Percentiles rank a stretch among this genome's conserved stretches.
Evolutionary conservation across 441 rosid genomes (phyloP).

Genomic region (Eutrema salsugineum): DNA sequence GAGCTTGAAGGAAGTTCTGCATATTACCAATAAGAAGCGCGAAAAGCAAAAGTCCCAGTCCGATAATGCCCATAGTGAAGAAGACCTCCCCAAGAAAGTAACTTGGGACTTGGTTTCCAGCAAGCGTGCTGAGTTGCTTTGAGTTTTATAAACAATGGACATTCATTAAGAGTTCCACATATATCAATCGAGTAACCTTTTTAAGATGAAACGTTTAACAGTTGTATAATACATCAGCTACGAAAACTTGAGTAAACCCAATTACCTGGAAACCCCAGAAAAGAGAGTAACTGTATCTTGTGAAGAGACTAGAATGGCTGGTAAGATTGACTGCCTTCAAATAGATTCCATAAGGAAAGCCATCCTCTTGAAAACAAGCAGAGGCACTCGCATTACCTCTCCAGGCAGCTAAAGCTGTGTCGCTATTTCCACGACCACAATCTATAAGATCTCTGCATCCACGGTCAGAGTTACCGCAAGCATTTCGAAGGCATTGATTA

Average conservation of each 20-base stretch:
- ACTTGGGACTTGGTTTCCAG: slow-evolving; percentile 85
- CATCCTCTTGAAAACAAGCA: slow-evolving; percentile 44
- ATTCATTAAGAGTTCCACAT: background rate
- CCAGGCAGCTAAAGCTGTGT: slow-evolving; percentile 25
- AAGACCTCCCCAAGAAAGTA: slow-evolving; percentile 79
- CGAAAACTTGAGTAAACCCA: background rate
- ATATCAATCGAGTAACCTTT: background rate
- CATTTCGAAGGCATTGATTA: slow-evolving; percentile 72
- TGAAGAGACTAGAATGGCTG: slow-evolving; percentile 31
- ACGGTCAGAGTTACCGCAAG: slow-evolving; percentile 30
- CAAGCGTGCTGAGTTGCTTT: slow-evolving; percentile 95
- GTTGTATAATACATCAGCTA: background rate
- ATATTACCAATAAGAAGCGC: slow-evolving; percentile 95
- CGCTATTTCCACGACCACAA: slow-evolving; percentile 43
- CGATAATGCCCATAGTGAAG: slow-evolving; percentile 81
- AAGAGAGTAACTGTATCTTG: slow-evolving; percentile 70
- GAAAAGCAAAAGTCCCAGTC: slow-evolving; percentile 85
- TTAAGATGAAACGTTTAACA: background rate
- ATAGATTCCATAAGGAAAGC: slow-evolving; percentile 70
- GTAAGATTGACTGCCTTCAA: slow-evolving; percentile 54
- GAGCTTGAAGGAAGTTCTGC: slow-evolving; percentile 91
- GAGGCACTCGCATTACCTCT: slow-evolving; percentile 32
- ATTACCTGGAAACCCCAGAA: slow-evolving; percentile 98
- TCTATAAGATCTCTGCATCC: slow-evolving; percentile 45
- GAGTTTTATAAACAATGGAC: slow-evolving; percentile 17